Conservation (phyloP, 352 stramenopile species). For the Phytophthora tentaculata region DNA sequence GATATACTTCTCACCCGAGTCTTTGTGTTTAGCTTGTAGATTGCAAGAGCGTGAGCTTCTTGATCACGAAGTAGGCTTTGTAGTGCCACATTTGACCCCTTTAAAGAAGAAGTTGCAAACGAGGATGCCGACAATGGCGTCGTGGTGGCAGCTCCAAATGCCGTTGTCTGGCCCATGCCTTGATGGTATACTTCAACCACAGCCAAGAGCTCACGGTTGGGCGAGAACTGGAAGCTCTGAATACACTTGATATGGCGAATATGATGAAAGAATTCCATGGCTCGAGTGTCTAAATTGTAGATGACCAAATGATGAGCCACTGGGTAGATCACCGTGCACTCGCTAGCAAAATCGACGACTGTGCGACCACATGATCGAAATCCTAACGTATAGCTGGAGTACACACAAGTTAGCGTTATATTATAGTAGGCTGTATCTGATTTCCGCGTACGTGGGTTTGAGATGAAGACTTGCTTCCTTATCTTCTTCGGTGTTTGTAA, state of each 20-base stretch:
- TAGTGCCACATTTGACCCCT: conserved; percentile 9
- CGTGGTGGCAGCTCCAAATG: conserved; percentile 1
- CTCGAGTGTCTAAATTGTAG: conserved; percentile 60
- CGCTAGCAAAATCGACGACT: conserved; percentile 63
- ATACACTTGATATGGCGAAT: conserved; percentile 55
- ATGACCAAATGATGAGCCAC: conserved; percentile 69
- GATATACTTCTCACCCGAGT: conserved; percentile 51
- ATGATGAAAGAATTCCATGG: conserved; percentile 81
- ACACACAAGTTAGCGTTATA: neutral
- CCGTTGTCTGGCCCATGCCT: neutral
- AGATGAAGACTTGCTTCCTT: conserved; percentile 47
- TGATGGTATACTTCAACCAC: conserved; percentile 66
- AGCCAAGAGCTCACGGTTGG: conserved; percentile 71
- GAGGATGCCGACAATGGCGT: conserved; percentile 4
- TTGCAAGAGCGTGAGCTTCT: conserved; percentile 59
- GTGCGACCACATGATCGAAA: conserved; percentile 48
- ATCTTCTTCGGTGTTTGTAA: conserved; percentile 31
- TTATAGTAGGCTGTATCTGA: neutral
- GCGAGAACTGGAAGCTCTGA: conserved; percentile 73
- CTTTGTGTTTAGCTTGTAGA: conserved; percentile 63
- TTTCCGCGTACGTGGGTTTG: conserved; percentile 43
- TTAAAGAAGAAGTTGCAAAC: conserved; percentile 10
- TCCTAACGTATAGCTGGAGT: conserved; percentile 52
- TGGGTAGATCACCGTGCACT: conserved; percentile 67
- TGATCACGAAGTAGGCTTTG: conserved; percentile 37